phyloP scores from a whole-genome alignment of 2,329 filamentous ascomycete genomes.

The Pleoardoris graminearum region DNA sequence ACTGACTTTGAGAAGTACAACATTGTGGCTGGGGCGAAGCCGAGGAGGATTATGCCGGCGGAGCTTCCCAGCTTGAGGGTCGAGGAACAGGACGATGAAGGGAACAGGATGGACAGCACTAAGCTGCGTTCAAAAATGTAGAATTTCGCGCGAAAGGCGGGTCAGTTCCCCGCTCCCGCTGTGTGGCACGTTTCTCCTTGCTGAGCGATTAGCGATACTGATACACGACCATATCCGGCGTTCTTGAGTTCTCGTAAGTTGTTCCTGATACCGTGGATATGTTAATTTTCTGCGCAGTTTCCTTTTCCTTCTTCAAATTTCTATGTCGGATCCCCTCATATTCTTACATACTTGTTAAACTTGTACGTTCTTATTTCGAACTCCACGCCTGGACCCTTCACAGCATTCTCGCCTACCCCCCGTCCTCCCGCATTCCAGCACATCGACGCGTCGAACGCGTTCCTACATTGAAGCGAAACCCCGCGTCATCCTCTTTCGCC shows the following conservation, averaged over 20 bases:
- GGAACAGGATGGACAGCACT: slow-evolving; percentile 68
- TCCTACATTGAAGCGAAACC: neutral
- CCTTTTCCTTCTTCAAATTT: too few species aligned
- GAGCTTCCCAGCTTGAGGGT: slow-evolving; percentile 71
- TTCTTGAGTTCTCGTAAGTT: neutral
- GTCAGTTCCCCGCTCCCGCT: neutral
- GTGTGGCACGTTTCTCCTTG: neutral
- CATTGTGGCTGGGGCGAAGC: slow-evolving; percentile 64
- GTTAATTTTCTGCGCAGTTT: neutral
- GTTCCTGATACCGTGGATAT: neutral
- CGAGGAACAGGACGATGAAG: slow-evolving; percentile 79
- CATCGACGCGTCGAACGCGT: slow-evolving; percentile 1
- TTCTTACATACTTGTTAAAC: neutral
- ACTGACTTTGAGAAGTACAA: slow-evolving; percentile 74
- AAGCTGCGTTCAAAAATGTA: slow-evolving; percentile 24
- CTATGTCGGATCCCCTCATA: too few species aligned
- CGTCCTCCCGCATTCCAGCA: slow-evolving; percentile 6
- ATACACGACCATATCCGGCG: too few species aligned
- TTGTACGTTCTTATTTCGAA: neutral
- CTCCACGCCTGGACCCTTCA: neutral
- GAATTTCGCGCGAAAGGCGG: neutral
- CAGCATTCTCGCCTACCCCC: neutral
- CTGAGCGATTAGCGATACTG: neutral
- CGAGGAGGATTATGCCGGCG: slow-evolving; percentile 77
- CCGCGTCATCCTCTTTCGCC: neutral